Percentiles rank a stretch among this genome's conserved stretches.
These are phyloP conservation scores for Pseudomonodictys pantanalensis DNA, from an alignment of 495 filamentous ascomycete genomes.

Conservation along the genomic window DNA sequence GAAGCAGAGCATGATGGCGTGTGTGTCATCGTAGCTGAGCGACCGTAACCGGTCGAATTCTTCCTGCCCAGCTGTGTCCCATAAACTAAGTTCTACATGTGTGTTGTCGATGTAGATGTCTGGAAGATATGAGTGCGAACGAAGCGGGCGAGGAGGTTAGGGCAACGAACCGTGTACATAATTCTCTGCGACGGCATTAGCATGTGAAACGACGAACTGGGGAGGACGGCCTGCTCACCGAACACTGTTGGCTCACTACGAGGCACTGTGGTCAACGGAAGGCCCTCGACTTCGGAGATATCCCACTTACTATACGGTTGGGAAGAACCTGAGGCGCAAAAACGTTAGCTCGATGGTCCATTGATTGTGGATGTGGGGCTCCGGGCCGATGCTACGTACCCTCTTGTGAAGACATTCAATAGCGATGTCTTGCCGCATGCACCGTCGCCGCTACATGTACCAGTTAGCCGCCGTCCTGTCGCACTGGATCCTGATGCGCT, in stretches of 20 bases:
- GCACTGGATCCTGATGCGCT: conserved; percentile 10
- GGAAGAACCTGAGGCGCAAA: conserved; percentile 71
- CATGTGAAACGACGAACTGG: background rate
- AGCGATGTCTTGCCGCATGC: conserved; percentile 97
- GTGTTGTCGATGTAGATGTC: conserved; percentile 97
- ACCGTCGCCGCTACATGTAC: conserved; percentile 75
- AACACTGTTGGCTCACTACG: conserved; percentile 90
- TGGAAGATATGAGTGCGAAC: conserved; percentile 36
- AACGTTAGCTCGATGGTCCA: background rate
- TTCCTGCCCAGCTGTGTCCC: conserved; percentile 98
- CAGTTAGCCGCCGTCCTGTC: conserved; percentile 28
- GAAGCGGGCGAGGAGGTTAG: background rate
- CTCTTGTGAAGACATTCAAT: conserved; percentile 97
- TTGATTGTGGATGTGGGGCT: too few species aligned
- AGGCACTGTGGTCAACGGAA: conserved; percentile 2
- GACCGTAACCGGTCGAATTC: conserved; percentile 97
- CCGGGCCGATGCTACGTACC: conserved; percentile 54
- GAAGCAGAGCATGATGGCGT: conserved; percentile 98
- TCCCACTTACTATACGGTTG: conserved; percentile 80
- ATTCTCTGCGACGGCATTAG: conserved; percentile 63
- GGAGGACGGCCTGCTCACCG: conserved; percentile 47
- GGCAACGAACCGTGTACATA: conserved; percentile 82
- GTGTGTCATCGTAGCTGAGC: conserved; percentile 95
- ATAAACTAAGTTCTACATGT: conserved; percentile 94
- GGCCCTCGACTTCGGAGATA: background rate